Base-by-base conservation (phyloP, 352 stramenopile genomes). In the Phytophthora agathidicida region DNA sequence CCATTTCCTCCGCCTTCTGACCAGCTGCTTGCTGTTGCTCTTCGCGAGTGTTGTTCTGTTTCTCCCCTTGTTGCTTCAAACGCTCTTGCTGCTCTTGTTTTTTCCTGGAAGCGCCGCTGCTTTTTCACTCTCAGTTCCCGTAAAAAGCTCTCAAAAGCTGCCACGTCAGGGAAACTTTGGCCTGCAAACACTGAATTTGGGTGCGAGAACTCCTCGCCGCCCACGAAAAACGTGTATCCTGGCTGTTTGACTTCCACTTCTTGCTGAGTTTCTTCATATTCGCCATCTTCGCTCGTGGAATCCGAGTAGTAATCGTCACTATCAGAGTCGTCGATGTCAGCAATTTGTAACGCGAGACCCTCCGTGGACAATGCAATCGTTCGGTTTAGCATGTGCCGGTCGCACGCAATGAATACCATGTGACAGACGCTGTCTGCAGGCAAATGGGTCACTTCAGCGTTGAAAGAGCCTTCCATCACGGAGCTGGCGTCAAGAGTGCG, bases 301-400 rank as follows among this genome's bases (percentile, higher is more conserved):
- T 64, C 60, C 10, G 60, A 68, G 27, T 51, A 67, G 31, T 68
- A 65, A 17, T 71, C 65, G 11, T 68, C 68, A 9, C 47, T 62
- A 11, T 71, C 57, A 30, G 59, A 20, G 37, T 71, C 42, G 13
- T 30, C 58, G 22, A 72, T 60, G 16, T 71, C 63, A 9, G 59
- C 31, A 19, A 48, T 50, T 28, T 75, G 54, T 1, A 85, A 42
- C 7, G 74, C 66, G 17, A 86, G 72, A 9, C 68, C 71, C 22
- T 86, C 78, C 1, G 75, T 83, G 36, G 71, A 83, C 24, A 88
- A 60, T 30, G 77, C 73, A 49, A 88, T 77, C n/a, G 68, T 75
- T 20, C 78, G 78, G 43, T 75, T 71, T 45, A 88, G 77, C 51
- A 88, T 64, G 20, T 81, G 61, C 36, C 65, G 69, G 65, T 88